Conservation (phyloP, 2,329 filamentous ascomycete species). For the Venturia asperata region DNA sequence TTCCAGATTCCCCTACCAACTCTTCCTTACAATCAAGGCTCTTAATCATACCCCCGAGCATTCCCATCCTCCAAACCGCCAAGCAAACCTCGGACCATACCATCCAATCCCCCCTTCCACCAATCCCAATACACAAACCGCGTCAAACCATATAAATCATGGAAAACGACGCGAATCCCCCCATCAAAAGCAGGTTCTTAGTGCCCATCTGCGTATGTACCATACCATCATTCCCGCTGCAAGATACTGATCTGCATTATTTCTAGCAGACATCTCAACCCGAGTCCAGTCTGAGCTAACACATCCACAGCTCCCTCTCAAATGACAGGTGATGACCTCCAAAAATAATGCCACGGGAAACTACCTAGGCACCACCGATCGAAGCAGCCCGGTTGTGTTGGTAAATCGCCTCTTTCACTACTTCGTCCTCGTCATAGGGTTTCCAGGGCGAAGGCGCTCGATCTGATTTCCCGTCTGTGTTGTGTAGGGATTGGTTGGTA, state of each 20-base stretch:
- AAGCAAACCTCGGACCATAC: slow-evolving; percentile 38
- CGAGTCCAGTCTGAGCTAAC: too few species aligned
- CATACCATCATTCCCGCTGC: slow-evolving; percentile 43
- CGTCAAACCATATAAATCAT: slow-evolving; percentile 39
- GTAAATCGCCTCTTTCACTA: too few species aligned
- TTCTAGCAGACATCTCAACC: too few species aligned
- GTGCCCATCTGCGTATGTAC: slow-evolving; percentile 44
- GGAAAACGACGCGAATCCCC: slow-evolving; percentile 36
- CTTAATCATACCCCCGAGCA: slow-evolving; percentile 47
- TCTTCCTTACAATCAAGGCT: slow-evolving; percentile 39
- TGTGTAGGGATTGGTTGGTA: too few species aligned
- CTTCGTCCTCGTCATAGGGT: too few species aligned
- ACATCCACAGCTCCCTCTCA: too few species aligned
- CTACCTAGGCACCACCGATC: too few species aligned
- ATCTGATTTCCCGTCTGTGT: too few species aligned
- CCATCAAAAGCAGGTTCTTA: slow-evolving; percentile 39
- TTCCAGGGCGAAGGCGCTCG: too few species aligned
- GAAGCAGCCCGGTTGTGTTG: too few species aligned
- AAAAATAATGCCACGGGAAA: too few species aligned
- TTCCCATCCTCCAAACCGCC: slow-evolving; percentile 37
- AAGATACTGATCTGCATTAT: slow-evolving; percentile 30
- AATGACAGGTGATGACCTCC: too few species aligned
- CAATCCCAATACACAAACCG: slow-evolving; percentile 45
- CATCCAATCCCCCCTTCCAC: slow-evolving; percentile 39
- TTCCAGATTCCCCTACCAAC: slow-evolving; percentile 21